Percentiles rank a stretch among this genome's conserved stretches.
Conservation (phyloP, 2,329 filamentous ascomycete species). For the Lasiodiplodia hormozganensis region DNA sequence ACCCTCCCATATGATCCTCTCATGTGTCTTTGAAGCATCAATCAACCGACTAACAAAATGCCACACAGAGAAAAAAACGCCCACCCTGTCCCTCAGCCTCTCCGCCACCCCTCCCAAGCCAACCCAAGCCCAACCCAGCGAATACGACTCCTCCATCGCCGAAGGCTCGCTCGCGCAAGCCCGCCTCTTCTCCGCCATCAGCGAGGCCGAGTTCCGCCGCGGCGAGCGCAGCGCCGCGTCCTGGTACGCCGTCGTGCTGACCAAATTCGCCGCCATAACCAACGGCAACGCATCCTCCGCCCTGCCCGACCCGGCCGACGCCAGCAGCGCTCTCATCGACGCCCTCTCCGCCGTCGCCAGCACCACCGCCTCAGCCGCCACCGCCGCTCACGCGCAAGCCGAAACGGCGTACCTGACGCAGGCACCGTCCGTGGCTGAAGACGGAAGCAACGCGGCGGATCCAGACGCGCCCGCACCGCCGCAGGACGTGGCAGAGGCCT, state of each 20-base stretch:
- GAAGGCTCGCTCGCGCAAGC: constrained; percentile 63
- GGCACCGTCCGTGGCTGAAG: constrained; percentile 63
- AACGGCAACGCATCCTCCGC: constrained; percentile 34
- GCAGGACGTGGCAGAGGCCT: constrained; percentile 33
- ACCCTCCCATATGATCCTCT: background rate
- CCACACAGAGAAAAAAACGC: constrained; percentile 41
- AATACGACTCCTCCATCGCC: constrained; percentile 62
- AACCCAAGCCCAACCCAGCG: constrained; percentile 43
- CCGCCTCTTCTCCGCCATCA: constrained; percentile 48
- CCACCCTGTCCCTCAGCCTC: constrained; percentile 39
- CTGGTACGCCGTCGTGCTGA: constrained; percentile 45
- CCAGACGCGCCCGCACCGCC: background rate
- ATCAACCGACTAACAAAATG: constrained; percentile 33
- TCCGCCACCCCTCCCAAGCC: constrained; percentile 30
- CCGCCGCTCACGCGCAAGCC: constrained; percentile 55
- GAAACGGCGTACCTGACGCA: constrained; percentile 59
- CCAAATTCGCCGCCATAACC: constrained; percentile 6
- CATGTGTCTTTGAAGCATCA: background rate
- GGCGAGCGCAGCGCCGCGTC: constrained; percentile 10
- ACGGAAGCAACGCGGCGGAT: constrained; percentile 45
- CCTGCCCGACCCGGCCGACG: constrained; percentile 3
- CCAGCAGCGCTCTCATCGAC: constrained; percentile 53
- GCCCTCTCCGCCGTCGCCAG: constrained; percentile 57
- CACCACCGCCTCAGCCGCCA: constrained; percentile 52
- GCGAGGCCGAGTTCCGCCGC: constrained; percentile 17